phyloP scores from a whole-genome alignment of 345 rosid genomes.

The Salix viminalis region DNA sequence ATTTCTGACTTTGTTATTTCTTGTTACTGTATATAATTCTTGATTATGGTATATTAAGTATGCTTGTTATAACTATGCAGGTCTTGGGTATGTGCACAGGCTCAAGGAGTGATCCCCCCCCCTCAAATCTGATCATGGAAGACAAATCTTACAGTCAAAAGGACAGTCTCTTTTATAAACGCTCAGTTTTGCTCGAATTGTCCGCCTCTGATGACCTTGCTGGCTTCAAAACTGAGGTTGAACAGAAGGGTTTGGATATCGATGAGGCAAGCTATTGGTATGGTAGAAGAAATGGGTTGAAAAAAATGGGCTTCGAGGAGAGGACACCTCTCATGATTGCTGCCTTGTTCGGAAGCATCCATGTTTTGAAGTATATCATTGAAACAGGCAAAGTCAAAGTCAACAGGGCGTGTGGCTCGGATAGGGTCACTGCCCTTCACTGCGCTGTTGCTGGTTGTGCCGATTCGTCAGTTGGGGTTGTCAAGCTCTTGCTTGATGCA shows the following conservation, averaged over 20 bases:
- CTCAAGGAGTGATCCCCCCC: slow-evolving; percentile 35
- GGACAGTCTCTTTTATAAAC: slow-evolving; percentile 15
- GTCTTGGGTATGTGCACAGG: slow-evolving; percentile 46
- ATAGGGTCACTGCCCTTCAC: slow-evolving; percentile 86
- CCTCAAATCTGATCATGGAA: slow-evolving; percentile 44
- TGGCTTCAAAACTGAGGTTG: slow-evolving; percentile 50
- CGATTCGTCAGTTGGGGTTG: slow-evolving; percentile 41
- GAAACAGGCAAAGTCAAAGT: slow-evolving; percentile 46
- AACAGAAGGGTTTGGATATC: slow-evolving; percentile 43
- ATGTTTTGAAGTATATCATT: slow-evolving; percentile 55
- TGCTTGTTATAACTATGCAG: slow-evolving; percentile 40
- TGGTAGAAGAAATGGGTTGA: slow-evolving; percentile 63
- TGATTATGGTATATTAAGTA: slow-evolving; percentile 1
- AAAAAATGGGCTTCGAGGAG: slow-evolving; percentile 79
- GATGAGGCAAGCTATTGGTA: slow-evolving; percentile 69
- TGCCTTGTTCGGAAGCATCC: slow-evolving; percentile 66
- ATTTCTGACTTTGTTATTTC: background rate
- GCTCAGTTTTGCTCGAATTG: slow-evolving; percentile 68
- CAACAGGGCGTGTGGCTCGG: slow-evolving; percentile 61
- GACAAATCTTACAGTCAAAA: slow-evolving; percentile 31
- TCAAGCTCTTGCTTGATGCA: slow-evolving; percentile 64
- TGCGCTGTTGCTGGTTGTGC: slow-evolving; percentile 84
- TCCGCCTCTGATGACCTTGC: slow-evolving; percentile 62
- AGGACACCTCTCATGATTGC: slow-evolving; percentile 87
- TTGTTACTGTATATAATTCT: background rate